Percentiles rank a stretch among this genome's conserved stretches.
Evolutionary conservation across 306 rosid genomes (phyloP).

Genomic region (Cicer arietinum): DNA sequence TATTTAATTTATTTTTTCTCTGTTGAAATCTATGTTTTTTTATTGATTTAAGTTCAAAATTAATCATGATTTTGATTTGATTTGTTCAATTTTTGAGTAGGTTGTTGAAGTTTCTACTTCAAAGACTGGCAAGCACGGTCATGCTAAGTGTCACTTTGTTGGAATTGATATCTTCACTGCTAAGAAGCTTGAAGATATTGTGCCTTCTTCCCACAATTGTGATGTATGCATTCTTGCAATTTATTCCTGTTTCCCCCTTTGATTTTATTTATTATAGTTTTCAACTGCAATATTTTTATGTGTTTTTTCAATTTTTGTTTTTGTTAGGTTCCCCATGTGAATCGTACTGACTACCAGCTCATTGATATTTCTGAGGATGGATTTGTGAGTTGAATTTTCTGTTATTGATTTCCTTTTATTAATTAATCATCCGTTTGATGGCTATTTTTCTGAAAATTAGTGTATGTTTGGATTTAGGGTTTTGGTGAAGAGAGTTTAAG

Average conservation of each 20-base stretch:
- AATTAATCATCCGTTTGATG: background rate
- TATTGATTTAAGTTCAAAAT: background rate
- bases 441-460: slow-evolving; percentile 1
- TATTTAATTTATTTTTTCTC: background rate
- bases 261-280: slow-evolving; percentile 11
- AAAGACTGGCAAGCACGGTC: slow-evolving; percentile 56
- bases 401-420: background rate
- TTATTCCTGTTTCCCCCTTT: background rate
- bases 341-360: slow-evolving; percentile 66
- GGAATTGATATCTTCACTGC: slow-evolving; percentile 73
- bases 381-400: slow-evolving; percentile 55
- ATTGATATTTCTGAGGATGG: slow-evolving; percentile 61
- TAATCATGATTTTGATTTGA: background rate
- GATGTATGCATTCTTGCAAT: slow-evolving; percentile 51
- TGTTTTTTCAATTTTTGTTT: background rate
- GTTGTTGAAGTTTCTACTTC: slow-evolving; percentile 58
- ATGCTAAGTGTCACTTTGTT: slow-evolving; percentile 74
- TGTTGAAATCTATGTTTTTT: background rate
- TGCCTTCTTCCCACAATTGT: slow-evolving; percentile 81
- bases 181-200: slow-evolving; percentile 77
- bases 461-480: too few species aligned
- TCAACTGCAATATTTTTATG: background rate
- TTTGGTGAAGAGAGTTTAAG: too few species aligned
- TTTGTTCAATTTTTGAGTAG: slow-evolving; percentile 2
- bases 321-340: slow-evolving; percentile 75